Conservation (phyloP, 345 rosid species). For the Noccaea bulbosa region DNA sequence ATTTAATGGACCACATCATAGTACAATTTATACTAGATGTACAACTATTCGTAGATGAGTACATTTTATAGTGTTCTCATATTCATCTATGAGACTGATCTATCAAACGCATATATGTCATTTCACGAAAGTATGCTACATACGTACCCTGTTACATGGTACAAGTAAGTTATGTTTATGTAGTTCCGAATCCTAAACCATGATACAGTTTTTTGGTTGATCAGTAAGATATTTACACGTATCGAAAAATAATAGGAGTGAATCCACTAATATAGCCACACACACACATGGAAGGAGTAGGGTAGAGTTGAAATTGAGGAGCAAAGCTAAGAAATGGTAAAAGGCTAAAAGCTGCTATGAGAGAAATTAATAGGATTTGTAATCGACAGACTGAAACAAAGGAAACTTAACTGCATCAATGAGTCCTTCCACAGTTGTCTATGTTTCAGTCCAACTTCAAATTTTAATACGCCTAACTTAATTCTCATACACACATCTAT, state of each 20-base stretch:
- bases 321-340: slow-evolving; percentile 38
- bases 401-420: slow-evolving; percentile 46
- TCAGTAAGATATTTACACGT: background rate
- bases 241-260: background rate
- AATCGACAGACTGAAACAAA: slow-evolving; percentile 40
- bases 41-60: slow-evolving; percentile 1
- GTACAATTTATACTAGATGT: slow-evolving; percentile 1
- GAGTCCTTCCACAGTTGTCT: slow-evolving; percentile 43
- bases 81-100: background rate
- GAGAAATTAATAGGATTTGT: slow-evolving; percentile 35
- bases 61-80: background rate
- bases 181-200: background rate
- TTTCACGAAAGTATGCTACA: background rate
- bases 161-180: background rate
- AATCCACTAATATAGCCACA: background rate
- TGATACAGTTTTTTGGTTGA: background rate
- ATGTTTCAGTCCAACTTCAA: slow-evolving; percentile 37
- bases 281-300: slow-evolving; percentile 9
- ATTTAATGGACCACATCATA: background rate
- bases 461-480: slow-evolving; percentile 21
- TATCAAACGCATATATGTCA: slow-evolving; percentile 15
- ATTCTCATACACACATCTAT: slow-evolving; percentile 42
- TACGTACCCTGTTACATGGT: slow-evolving; percentile 5
- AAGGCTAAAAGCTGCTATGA: slow-evolving; percentile 40
- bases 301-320: slow-evolving; percentile 47